Percentiles rank a stretch among this genome's conserved stretches.
Evolutionary conservation across 306 rosid species (phyloP).

Genomic region (Vigna trinervia): DNA sequence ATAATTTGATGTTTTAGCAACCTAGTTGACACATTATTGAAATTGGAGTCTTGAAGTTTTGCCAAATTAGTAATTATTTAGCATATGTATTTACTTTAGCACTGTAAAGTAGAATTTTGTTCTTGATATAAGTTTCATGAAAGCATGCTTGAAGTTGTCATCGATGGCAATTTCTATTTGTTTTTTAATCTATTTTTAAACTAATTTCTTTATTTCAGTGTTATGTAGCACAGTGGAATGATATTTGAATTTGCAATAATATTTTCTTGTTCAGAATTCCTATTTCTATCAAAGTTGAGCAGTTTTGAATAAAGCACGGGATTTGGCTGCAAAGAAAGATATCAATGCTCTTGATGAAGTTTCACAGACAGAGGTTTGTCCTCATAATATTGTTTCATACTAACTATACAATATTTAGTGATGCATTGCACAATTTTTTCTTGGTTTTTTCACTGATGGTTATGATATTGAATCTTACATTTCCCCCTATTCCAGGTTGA

Average conservation of each 20-base stretch:
- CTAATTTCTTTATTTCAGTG: not conserved
- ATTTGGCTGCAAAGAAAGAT: constrained; percentile 81
- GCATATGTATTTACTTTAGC: not conserved
- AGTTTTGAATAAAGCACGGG: constrained; percentile 69
- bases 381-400: not conserved
- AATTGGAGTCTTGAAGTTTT: constrained; percentile 11
- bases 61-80: not conserved
- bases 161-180: constrained; percentile 6
- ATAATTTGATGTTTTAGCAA: not conserved
- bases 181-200: constrained; percentile 14
- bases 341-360: constrained; percentile 72
- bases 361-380: constrained; percentile 69
- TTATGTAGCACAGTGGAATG: not conserved
- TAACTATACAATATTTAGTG: constrained; percentile 24
- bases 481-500: constrained; percentile 55
- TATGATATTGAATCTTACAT: constrained; percentile 24
- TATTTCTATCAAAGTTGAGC: constrained; percentile 73
- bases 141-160: constrained; percentile 16
- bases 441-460: not conserved
- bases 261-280: constrained; percentile 61
- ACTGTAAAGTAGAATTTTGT: not conserved
- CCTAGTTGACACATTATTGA: not conserved
- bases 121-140: constrained; percentile 13
- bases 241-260: constrained; percentile 22
- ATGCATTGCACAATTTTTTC: constrained; percentile 8